These are phyloP conservation scores for Stromatinia cepivora DNA, from an alignment of 2,329 filamentous ascomycete genomes.

Conservation along the genomic window DNA sequence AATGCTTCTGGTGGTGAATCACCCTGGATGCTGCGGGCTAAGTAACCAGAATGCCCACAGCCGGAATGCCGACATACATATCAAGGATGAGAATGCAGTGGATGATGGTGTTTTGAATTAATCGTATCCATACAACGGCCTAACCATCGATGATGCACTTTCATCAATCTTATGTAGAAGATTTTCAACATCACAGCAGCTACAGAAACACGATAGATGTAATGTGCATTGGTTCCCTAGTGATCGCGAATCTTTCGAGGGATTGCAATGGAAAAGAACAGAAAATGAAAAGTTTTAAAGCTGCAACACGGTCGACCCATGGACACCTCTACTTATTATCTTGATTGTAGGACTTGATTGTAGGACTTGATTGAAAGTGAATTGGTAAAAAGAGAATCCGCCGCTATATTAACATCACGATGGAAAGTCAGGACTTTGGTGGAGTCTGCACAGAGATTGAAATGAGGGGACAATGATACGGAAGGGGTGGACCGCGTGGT, in stretches of 20 bases:
- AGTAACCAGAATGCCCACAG: no score
- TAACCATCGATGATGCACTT: no score
- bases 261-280: not conserved
- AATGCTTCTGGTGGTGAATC: no score
- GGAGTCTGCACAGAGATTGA: not conserved
- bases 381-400: not conserved
- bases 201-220: not conserved
- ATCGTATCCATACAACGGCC: no score
- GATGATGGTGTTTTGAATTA: no score
- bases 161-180: not conserved
- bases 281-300: not conserved
- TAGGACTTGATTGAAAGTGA: not conserved
- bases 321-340: no score
- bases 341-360: not conserved
- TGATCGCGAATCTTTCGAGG: not conserved
- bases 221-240: not conserved
- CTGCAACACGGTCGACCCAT: not conserved
- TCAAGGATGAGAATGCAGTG: no score
- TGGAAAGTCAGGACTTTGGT: not conserved
- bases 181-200: not conserved
- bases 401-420: not conserved
- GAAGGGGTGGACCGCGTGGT: not conserved
- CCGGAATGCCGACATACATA: no score
- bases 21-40: no score
- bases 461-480: not conserved